A percentile compares a stretch with the other conserved stretches of the same genome.
These are phyloP conservation scores for Leishmania turanica DNA, from an alignment of 208 protist species.

Conservation along the genomic window DNA sequence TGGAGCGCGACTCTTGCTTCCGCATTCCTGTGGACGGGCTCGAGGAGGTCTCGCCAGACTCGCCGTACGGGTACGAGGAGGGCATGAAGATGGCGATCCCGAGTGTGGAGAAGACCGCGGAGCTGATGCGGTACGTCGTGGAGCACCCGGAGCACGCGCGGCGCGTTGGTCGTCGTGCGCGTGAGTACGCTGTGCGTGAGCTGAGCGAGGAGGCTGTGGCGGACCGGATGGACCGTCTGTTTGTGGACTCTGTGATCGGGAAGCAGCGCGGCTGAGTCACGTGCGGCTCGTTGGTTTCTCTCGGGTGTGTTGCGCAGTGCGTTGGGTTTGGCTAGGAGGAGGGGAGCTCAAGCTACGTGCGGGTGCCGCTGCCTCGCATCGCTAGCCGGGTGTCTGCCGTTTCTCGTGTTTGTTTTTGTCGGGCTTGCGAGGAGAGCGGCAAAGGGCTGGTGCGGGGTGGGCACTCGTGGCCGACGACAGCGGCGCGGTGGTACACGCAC, in stretches of 20 bases:
- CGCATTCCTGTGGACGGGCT: conserved; percentile 50
- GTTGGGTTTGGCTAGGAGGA: no score
- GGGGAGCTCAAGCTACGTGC: no score
- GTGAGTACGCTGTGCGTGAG: conserved; percentile 21
- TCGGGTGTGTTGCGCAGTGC: not conserved
- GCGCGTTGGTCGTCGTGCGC: conserved; percentile 31
- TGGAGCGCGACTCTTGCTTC: conserved; percentile 39
- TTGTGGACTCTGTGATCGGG: not conserved
- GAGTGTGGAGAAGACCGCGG: conserved; percentile 27
- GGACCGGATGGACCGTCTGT: conserved; percentile 31
- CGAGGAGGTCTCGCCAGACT: conserved; percentile 29
- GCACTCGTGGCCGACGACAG: no score
- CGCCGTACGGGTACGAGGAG: conserved; percentile 21
- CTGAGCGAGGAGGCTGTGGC: conserved; percentile 52
- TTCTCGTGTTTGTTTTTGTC: no score
- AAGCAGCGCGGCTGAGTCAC: not conserved
- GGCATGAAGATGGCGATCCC: conserved; percentile 47
- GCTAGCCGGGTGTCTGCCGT: no score
- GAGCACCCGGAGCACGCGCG: conserved; percentile 35
- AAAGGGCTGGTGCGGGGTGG: no score
- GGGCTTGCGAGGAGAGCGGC: no score
- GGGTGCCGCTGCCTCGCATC: no score
- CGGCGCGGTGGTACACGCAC: no score
- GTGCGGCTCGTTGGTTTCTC: not conserved
- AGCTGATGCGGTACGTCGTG: conserved; percentile 42